Percentiles rank a stretch among this genome's conserved stretches.
Evolutionary conservation across 208 protist genomes (phyloP).

Genomic region (Leishmania amazonensis): DNA sequence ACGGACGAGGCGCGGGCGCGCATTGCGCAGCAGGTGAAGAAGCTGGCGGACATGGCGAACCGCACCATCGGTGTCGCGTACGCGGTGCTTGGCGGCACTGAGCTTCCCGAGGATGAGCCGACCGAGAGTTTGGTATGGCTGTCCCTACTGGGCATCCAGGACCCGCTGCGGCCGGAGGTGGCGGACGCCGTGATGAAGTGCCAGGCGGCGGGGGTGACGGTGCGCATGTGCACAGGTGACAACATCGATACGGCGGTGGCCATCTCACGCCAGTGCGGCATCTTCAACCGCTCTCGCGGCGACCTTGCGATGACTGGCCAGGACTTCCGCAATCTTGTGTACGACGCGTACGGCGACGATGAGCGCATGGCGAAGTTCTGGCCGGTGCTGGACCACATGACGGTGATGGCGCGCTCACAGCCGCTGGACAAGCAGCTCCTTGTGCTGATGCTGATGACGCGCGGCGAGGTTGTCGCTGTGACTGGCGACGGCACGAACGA

Average conservation of each 20-base stretch:
- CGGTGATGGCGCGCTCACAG: conserved; percentile 88
- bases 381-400: conserved; percentile 72
- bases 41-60: conserved; percentile 56
- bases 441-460: conserved; percentile 80
- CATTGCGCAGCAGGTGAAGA: conserved; percentile 47
- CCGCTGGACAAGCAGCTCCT: conserved; percentile 91
- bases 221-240: conserved; percentile 97
- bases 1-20: conserved; percentile 38
- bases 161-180: conserved; percentile 95
- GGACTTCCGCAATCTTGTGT: conserved; percentile 87
- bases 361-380: conserved; percentile 74
- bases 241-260: conserved; percentile 93
- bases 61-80: conserved; percentile 85
- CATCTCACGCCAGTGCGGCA: conserved; percentile 95
- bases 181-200: conserved; percentile 89
- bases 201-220: conserved; percentile 93
- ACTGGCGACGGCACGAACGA: conserved; percentile 98
- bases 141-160: conserved; percentile 94
- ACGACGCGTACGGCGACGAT: conserved; percentile 78
- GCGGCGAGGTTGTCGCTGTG: conserved; percentile 81
- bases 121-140: conserved; percentile 88
- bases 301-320: conserved; percentile 88
- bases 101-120: conserved; percentile 60
- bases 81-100: conserved; percentile 10
- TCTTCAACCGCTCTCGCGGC: conserved; percentile 68